A percentile compares a stretch with the other conserved stretches of the same genome.
These are phyloP conservation scores for Limonium bicolor DNA, from an alignment of 148 eudicot genomes.

Conservation along the genomic window DNA sequence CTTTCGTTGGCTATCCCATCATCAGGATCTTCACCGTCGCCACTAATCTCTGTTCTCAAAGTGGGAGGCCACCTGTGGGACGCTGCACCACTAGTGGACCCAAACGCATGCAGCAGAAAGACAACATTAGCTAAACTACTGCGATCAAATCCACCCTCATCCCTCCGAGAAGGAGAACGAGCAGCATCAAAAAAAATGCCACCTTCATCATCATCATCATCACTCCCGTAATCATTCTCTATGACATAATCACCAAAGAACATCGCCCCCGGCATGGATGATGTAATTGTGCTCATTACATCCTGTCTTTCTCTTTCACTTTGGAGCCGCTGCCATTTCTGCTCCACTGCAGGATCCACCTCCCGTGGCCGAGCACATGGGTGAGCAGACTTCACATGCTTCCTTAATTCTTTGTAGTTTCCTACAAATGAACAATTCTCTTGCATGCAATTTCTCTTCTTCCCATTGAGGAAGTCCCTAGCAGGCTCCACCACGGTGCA, in stretches of 20 bases:
- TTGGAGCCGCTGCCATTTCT: conserved; percentile 48
- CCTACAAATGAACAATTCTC: conserved; percentile 35
- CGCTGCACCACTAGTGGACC: no score
- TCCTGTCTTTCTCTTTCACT: conserved; percentile 34
- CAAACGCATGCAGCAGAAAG: conserved; percentile 26
- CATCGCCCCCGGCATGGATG: conserved; percentile 51
- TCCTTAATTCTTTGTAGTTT: conserved; percentile 38
- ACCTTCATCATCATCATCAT: conserved; percentile 28
- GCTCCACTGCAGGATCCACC: conserved; percentile 43
- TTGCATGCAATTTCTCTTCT: conserved; percentile 39
- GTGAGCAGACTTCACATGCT: conserved; percentile 41
- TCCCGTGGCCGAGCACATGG: conserved; percentile 43
- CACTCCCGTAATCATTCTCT: conserved; percentile 19
- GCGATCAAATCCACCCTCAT: conserved; percentile 14
- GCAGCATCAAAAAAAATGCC: conserved; percentile 20
- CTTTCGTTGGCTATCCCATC: no score
- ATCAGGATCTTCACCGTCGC: no score
- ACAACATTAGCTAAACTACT: conserved; percentile 17
- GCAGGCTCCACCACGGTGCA: conserved; percentile 55
- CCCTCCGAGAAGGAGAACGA: conserved; percentile 8
- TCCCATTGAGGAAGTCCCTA: conserved; percentile 29
- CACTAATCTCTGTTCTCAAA: no score
- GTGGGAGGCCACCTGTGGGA: no score
- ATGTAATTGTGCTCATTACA: conserved; percentile 38
- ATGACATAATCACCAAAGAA: conserved; percentile 55